Conservation (phyloP, 2,329 filamentous ascomycete species). For the Parastagonospora avenae region DNA sequence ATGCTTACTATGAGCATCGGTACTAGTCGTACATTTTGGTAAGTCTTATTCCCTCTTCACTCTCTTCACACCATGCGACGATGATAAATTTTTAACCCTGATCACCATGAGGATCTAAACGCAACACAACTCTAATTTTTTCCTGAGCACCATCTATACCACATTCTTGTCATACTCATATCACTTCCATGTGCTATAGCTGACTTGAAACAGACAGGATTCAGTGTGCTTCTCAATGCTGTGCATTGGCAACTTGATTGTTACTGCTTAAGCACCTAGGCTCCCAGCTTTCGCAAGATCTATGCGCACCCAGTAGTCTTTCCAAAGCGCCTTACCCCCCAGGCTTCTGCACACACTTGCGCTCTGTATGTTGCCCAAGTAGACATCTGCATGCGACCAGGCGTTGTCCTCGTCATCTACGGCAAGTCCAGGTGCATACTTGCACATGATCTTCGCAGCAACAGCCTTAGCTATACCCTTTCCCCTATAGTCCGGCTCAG, state of each 20-base stretch:
- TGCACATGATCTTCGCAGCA: constrained; percentile 62
- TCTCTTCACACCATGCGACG: constrained; percentile 48
- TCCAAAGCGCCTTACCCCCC: constrained; percentile 62
- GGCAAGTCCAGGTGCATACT: constrained; percentile 42
- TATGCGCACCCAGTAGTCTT: constrained; percentile 59
- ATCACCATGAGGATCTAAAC: constrained; percentile 64
- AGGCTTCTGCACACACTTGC: constrained; percentile 66
- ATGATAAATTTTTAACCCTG: constrained; percentile 72
- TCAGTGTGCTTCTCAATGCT: not conserved
- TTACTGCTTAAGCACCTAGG: too few species aligned
- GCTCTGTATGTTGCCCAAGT: constrained; percentile 64
- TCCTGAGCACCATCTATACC: constrained; percentile 56
- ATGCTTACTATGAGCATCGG: constrained; percentile 28
- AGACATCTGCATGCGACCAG: constrained; percentile 68
- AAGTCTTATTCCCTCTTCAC: constrained; percentile 32
- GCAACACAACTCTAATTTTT: constrained; percentile 74
- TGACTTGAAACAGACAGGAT: constrained; percentile 29
- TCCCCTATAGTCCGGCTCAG: constrained; percentile 64
- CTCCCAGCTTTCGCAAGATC: not conserved
- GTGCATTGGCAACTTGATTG: too few species aligned
- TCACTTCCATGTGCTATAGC: constrained; percentile 10
- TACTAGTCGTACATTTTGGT: constrained; percentile 28
- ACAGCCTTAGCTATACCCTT: constrained; percentile 68
- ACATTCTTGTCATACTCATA: constrained; percentile 1
- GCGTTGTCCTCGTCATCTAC: constrained; percentile 50